phyloP scores from a whole-genome alignment of 1,284 basidiomycete species.

The Irpex lacteus region DNA sequence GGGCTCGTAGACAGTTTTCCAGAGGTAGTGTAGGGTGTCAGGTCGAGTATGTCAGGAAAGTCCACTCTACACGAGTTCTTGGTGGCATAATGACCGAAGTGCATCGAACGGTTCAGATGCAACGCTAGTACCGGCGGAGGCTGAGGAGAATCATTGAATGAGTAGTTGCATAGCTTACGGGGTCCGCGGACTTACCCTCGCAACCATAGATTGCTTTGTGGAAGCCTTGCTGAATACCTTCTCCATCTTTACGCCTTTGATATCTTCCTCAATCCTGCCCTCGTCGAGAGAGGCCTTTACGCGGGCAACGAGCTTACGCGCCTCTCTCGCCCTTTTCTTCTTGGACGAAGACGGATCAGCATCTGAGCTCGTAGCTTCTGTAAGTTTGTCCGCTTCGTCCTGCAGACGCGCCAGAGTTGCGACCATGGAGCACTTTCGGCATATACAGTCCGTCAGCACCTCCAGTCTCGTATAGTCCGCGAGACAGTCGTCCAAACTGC shows the following conservation, averaged over 20 bases:
- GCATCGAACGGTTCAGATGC: constrained; percentile 85
- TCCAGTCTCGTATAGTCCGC: constrained; percentile 83
- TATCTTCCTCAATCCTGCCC: constrained; percentile 75
- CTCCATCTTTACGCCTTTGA: constrained; percentile 73
- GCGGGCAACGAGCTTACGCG: constrained; percentile 55
- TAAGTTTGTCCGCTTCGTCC: constrained; percentile 55
- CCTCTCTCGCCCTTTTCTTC: constrained; percentile 72
- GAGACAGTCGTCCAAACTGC: constrained; percentile 70
- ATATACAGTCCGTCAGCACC: constrained; percentile 78
- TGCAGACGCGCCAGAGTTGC: constrained; percentile 58
- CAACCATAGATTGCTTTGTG: constrained; percentile 86
- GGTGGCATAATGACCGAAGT: constrained; percentile 70
- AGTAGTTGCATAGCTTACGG: background rate
- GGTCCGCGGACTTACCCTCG: constrained; percentile 52
- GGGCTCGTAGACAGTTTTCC: constrained; percentile 70
- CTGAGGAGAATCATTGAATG: constrained; percentile 23
- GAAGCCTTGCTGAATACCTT: constrained; percentile 72
- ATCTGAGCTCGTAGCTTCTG: constrained; percentile 40
- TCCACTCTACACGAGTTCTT: constrained; percentile 81
- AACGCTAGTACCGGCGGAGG: constrained; percentile 81
- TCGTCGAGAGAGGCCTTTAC: constrained; percentile 68
- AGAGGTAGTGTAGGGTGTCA: constrained; percentile 80
- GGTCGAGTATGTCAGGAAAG: constrained; percentile 84
- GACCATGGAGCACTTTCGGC: constrained; percentile 76
- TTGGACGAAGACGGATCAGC: constrained; percentile 53